phyloP scores from a whole-genome alignment of 257 asterid genomes.

The Euphrasia confusa region DNA sequence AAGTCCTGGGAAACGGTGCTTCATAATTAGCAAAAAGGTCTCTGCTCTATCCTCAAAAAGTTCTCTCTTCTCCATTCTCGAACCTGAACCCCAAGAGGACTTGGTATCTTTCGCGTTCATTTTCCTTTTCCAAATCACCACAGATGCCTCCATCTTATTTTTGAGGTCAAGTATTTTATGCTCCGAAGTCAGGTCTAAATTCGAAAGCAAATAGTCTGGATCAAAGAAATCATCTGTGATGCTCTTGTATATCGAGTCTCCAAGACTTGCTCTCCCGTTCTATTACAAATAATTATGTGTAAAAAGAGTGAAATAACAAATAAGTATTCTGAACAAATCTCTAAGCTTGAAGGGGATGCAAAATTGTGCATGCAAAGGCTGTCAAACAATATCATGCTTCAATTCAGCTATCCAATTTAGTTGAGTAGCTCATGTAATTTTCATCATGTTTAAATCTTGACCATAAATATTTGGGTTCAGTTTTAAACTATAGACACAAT shows the following conservation, averaged over 20 bases:
- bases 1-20: conserved; percentile 54
- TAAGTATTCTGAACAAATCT: not conserved
- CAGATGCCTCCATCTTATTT: conserved; percentile 64
- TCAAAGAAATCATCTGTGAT: conserved; percentile 68
- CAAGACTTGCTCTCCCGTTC: conserved; percentile 72
- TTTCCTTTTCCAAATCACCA: conserved; percentile 65
- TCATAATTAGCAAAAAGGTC: conserved; percentile 42
- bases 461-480: not conserved
- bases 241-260: conserved; percentile 60
- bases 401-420: not conserved
- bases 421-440: no score
- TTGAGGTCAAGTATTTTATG: conserved; percentile 66
- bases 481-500: not conserved
- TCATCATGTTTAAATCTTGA: no score
- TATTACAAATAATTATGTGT: conserved; percentile 8
- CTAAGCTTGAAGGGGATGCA: not conserved
- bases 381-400: not conserved
- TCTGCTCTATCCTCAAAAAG: conserved; percentile 60
- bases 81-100: conserved; percentile 65
- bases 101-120: conserved; percentile 57
- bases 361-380: not conserved
- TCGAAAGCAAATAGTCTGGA: conserved; percentile 48
- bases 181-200: conserved; percentile 49
- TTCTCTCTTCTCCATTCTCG: conserved; percentile 58
- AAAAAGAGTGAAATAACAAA: conserved; percentile 10